Conservation (phyloP, 2,329 filamentous ascomycete genomes). For the Nemania sp. region DNA sequence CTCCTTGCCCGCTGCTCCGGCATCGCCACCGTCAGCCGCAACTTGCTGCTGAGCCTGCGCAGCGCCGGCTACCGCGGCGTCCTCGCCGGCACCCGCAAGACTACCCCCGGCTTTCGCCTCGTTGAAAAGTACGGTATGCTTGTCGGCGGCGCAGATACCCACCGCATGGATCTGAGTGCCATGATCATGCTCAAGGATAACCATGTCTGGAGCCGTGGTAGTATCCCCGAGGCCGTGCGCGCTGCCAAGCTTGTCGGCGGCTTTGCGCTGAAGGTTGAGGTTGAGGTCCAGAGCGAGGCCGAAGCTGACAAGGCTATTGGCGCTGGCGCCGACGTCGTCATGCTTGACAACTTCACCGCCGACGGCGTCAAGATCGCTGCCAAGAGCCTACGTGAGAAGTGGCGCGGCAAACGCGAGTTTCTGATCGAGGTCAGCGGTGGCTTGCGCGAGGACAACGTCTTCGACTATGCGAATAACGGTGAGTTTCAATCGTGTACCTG, state of each 20-base stretch:
- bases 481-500: conserved; percentile 39
- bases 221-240: conserved; percentile 81
- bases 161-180: conserved; percentile 85
- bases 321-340: conserved; percentile 91
- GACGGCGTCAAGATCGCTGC: conserved; percentile 78
- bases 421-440: conserved; percentile 93
- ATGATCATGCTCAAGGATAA: conserved; percentile 99
- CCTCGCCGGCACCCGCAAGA: conserved; percentile 95
- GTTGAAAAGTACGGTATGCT: conserved; percentile 99
- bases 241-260: conserved; percentile 84
- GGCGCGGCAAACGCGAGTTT: conserved; percentile 73
- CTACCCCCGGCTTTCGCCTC: conserved; percentile 90
- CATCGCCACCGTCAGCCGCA: conserved; percentile 71
- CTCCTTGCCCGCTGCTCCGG: conserved; percentile 88
- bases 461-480: conserved; percentile 76
- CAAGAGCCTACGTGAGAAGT: conserved; percentile 74
- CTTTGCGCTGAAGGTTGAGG: conserved; percentile 92
- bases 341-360: conserved; percentile 93
- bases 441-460: conserved; percentile 81
- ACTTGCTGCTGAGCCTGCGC: conserved; percentile 59
- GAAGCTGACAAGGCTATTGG: conserved; percentile 90
- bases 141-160: conserved; percentile 87
- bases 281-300: conserved; percentile 85
- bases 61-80: conserved; percentile 76
- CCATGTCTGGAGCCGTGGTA: conserved; percentile 89